Conservation (phyloP, 176 grass and related monocot genomes). For the Secale cereale region DNA sequence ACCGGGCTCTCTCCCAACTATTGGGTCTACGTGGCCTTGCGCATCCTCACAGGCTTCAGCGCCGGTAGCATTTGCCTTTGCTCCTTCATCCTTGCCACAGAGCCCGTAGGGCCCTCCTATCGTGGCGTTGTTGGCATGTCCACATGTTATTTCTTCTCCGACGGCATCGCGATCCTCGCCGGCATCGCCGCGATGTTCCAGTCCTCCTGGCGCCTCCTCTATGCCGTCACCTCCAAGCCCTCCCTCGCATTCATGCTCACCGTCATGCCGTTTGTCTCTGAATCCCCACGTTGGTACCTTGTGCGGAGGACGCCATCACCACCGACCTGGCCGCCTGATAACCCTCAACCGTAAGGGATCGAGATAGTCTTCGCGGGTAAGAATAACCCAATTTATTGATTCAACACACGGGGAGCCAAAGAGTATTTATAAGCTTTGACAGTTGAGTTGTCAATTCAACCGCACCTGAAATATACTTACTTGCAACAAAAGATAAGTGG, state of each 20-base stretch:
- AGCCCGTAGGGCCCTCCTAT: constrained; percentile 54
- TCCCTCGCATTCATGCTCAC: constrained; percentile 46
- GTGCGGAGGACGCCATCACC: constrained; percentile 60
- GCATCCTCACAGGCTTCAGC: constrained; percentile 84
- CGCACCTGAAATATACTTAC: too few relatives aligned
- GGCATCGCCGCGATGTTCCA: constrained; percentile 54
- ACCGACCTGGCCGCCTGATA: too few relatives aligned
- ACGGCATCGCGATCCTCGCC: constrained; percentile 55
- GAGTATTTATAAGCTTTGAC: too few relatives aligned
- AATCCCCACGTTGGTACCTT: constrained; percentile 86
- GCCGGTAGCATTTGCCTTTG: constrained; percentile 69
- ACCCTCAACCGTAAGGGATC: too few relatives aligned
- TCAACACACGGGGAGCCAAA: too few relatives aligned
- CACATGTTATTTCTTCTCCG: constrained; percentile 88
- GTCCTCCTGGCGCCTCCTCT: constrained; percentile 58
- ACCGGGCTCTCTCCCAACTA: constrained; percentile 52
- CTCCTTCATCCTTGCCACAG: constrained; percentile 80
- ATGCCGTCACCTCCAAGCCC: constrained; percentile 62
- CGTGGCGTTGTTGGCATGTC: constrained; percentile 68
- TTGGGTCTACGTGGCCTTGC: constrained; percentile 51
- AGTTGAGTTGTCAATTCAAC: too few relatives aligned
- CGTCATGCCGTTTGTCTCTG: constrained; percentile 61
- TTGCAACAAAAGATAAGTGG: too few relatives aligned
- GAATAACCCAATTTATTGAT: too few relatives aligned
- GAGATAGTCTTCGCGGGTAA: too few relatives aligned